Base-by-base conservation (phyloP, 83 land plant genomes). In the Diphasiastrum complanatum region DNA sequence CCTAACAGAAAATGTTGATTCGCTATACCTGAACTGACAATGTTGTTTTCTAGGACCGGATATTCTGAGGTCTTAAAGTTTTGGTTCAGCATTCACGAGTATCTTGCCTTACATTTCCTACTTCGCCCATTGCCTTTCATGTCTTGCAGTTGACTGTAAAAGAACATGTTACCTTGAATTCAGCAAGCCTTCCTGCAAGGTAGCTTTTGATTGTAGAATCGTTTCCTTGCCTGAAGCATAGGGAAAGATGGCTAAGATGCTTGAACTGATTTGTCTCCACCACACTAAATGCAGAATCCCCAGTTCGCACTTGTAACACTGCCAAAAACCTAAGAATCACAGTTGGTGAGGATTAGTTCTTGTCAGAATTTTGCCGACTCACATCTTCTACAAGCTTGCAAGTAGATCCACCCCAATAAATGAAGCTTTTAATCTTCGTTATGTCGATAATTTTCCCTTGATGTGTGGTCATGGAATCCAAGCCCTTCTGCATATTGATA, bases 211-310 rank as follows among this genome's bases (percentile, higher is more conserved):
- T 75, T 25, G 74, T 71, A 46, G 67, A 18, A 47, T 75, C 78
- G 63, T 75, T 75, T 18, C 78, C 78, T 43, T 75, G 78, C 51
- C 78, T 54, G 57, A 75, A 75, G 59, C 75, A 64, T 29, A 75
- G 74, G 28, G 78, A 75, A 8, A 75, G 67, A 43, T 75, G 78
- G 31, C 78, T 75, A 19, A 75, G 73, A 45, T 75, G 78, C 73
- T 75, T 75, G 62, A 75, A 75, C 45, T 75, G 78, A 33, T 75
- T 75, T 16, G 78, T 71, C 40, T 75, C 78, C 27, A 75, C 78
- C 32, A 75, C 62, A 48, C 75, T 68, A 43, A 75, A 69, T 18
- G 78, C 69, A 18, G 78, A 69, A 33, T 75, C 78, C 24, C 78
- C 78, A 45, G 78, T 75, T 33, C 74, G 73, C 16, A 75, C 61